phyloP scores from a whole-genome alignment of 441 rosid species.

The Gossypium davidsonii region DNA sequence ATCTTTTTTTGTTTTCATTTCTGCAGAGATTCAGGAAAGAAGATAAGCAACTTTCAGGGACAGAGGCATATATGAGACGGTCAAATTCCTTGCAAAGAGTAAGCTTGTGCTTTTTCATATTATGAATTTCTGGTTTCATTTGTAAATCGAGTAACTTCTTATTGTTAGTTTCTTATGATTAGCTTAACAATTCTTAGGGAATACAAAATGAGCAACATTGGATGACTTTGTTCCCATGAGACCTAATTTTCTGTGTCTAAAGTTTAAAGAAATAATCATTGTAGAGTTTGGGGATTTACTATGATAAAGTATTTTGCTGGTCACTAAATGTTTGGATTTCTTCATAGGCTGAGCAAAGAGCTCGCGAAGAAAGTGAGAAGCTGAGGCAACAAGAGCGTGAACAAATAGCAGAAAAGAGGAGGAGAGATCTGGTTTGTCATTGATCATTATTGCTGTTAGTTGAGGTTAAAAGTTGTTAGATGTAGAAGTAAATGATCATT shows the following conservation, averaged over 20 bases:
- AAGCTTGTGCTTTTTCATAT: conserved; percentile 16
- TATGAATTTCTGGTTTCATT: not conserved
- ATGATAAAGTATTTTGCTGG: not conserved
- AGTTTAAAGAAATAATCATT: not conserved
- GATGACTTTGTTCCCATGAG: not conserved
- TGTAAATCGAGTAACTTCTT: not conserved
- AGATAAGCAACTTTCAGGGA: conserved; percentile 73
- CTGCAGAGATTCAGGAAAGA: conserved; percentile 91
- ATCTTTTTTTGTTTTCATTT: not conserved
- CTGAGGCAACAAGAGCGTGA: conserved; percentile 20
- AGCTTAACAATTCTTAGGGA: not conserved
- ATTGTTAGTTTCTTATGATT: not conserved
- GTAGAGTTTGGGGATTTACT: not conserved
- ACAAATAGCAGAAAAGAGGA: conserved; percentile 17
- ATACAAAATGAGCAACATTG: not conserved
- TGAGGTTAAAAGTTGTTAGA: not conserved
- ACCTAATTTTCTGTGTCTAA: not conserved
- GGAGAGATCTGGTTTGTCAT: conserved; percentile 74
- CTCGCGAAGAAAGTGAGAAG: conserved; percentile 19
- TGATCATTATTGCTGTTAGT: not conserved
- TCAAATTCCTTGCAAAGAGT: conserved; percentile 74
- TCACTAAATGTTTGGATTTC: not conserved
- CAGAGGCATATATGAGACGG: conserved; percentile 77
- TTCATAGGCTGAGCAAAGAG: conserved; percentile 53
- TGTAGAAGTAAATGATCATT: not conserved